Percentiles rank a stretch among this genome's conserved stretches.
Evolutionary conservation across 2,329 filamentous ascomycete species (phyloP).

Genomic region (Nemania sp.): DNA sequence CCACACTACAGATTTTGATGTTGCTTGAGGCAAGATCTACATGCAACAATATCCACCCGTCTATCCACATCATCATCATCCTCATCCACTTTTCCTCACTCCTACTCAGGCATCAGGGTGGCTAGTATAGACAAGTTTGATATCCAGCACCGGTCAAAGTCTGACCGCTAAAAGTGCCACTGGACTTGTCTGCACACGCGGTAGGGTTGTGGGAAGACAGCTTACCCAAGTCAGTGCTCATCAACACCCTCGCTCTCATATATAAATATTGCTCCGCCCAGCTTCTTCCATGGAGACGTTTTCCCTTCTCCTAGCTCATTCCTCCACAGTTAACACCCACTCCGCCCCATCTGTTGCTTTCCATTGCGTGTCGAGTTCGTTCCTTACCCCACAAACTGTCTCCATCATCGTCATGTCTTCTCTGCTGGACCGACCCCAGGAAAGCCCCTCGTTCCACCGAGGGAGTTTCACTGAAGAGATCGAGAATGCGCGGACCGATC

Average conservation of each 20-base stretch:
- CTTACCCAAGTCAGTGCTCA: neutral
- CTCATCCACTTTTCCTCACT: constrained; percentile 22
- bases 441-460: constrained; percentile 38
- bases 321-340: constrained; percentile 9
- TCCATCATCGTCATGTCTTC: constrained; percentile 29
- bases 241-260: neutral
- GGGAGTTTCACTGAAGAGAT: constrained; percentile 42
- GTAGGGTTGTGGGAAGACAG: neutral
- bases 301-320: constrained; percentile 8
- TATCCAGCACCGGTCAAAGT: constrained; percentile 11
- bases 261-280: constrained; percentile 28
- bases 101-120: constrained; percentile 9
- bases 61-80: constrained; percentile 18
- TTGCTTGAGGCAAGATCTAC: constrained; percentile 22
- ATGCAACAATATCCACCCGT: constrained; percentile 21
- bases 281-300: neutral
- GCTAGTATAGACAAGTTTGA: constrained; percentile 9
- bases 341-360: constrained; percentile 32
- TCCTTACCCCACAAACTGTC: constrained; percentile 38
- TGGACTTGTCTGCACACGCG: neutral
- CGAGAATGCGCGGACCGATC: constrained; percentile 38
- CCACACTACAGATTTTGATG: neutral
- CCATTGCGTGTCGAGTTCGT: constrained; percentile 43
- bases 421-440: constrained; percentile 24
- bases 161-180: neutral